phyloP scores from a whole-genome alignment of 2,329 filamentous ascomycete genomes.

The Colletotrichum noveboracense region DNA sequence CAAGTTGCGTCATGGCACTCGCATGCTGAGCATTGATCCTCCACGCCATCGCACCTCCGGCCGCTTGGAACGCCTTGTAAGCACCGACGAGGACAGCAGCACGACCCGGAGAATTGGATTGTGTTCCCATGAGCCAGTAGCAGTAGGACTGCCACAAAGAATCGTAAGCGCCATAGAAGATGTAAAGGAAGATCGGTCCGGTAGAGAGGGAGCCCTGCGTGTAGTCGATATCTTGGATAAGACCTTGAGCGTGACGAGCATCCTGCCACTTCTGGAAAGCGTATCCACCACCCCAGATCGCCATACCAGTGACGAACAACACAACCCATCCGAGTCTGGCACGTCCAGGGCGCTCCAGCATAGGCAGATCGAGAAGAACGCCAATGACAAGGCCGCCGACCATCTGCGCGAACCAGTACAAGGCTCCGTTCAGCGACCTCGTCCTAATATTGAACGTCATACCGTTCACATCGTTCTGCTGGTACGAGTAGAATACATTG shows the following conservation, averaged over 20 bases:
- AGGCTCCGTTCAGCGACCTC: constrained; percentile 57
- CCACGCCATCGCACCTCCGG: constrained; percentile 51
- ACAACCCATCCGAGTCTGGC: constrained; percentile 51
- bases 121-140: constrained; percentile 63
- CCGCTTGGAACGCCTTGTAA: constrained; percentile 50
- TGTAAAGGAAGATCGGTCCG: constrained; percentile 72
- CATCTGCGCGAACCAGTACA: constrained; percentile 64
- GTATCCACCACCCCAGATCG: constrained; percentile 67
- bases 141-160: constrained; percentile 68
- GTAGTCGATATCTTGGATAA: constrained; percentile 52
- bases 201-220: constrained; percentile 52
- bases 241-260: constrained; percentile 37
- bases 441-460: constrained; percentile 59
- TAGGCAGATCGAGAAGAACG: constrained; percentile 46
- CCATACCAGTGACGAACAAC: constrained; percentile 54
- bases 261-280: constrained; percentile 66
- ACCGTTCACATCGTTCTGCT: constrained; percentile 61
- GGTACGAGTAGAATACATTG: constrained; percentile 63
- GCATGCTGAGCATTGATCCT: constrained; percentile 42
- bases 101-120: constrained; percentile 43
- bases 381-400: constrained; percentile 55
- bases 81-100: constrained; percentile 50
- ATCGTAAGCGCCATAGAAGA: constrained; percentile 74
- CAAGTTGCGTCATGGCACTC: constrained; percentile 45
- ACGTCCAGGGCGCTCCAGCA: constrained; percentile 47